These are phyloP conservation scores for Nasturtium officinale DNA, from an alignment of 345 rosid genomes.

Conservation along the genomic window DNA sequence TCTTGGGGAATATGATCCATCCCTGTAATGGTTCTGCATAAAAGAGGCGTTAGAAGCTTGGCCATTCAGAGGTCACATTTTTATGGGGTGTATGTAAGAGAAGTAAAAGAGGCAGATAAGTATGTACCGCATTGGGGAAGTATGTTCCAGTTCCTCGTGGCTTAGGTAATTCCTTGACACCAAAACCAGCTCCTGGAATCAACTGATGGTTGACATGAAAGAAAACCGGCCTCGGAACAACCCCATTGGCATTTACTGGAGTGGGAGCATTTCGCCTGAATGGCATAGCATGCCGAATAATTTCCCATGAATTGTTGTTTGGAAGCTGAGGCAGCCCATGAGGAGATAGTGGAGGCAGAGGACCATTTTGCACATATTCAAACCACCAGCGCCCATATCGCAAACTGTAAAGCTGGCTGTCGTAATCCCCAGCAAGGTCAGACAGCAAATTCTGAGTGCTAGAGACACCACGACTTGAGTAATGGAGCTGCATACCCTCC, in stretches of 20 bases:
- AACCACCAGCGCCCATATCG: slow-evolving; percentile 51
- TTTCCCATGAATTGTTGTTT: slow-evolving; percentile 65
- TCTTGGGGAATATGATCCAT: slow-evolving; percentile 49
- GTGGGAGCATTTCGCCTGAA: slow-evolving; percentile 47
- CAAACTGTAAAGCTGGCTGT: slow-evolving; percentile 54
- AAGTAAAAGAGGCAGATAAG: slow-evolving; percentile 29
- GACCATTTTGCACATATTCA: slow-evolving; percentile 48
- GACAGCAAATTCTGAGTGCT: slow-evolving; percentile 48
- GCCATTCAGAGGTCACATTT: background rate
- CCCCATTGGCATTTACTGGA: slow-evolving; percentile 55
- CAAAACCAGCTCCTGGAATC: slow-evolving; percentile 53
- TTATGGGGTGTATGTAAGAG: background rate
- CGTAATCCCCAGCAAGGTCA: slow-evolving; percentile 69
- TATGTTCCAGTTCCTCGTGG: slow-evolving; percentile 90
- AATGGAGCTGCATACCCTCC: slow-evolving; percentile 50
- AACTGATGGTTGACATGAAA: slow-evolving; percentile 54
- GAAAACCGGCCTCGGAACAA: slow-evolving; percentile 50
- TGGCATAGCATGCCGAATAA: slow-evolving; percentile 50
- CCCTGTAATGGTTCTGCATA: slow-evolving; percentile 82
- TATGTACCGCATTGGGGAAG: slow-evolving; percentile 67
- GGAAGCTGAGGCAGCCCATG: slow-evolving; percentile 52
- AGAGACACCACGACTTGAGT: slow-evolving; percentile 41
- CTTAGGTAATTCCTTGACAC: slow-evolving; percentile 67
- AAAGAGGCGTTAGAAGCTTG: slow-evolving; percentile 29
- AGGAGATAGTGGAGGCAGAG: slow-evolving; percentile 52